Evolutionary conservation across 352 stramenopile species (phyloP), one percentile per base, ranked within the genome.

Genomic region (Sclerospora graminicola): DNA sequence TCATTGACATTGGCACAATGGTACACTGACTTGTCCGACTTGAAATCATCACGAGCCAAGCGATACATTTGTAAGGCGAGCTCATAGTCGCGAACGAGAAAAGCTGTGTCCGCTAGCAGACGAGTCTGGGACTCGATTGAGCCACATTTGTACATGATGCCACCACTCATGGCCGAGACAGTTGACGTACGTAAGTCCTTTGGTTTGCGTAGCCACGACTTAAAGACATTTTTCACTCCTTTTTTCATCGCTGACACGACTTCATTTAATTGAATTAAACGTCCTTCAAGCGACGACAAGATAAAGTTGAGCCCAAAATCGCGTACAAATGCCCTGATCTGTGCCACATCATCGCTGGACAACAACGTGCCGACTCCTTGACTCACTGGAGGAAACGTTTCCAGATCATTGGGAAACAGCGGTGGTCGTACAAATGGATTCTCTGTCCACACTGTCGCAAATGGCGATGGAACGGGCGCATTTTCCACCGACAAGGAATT

Each of bases 161-260:
- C 42, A 14, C 48, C 59, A n/a, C n/a, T n/a, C 4, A 56, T 60
- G 4, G 26, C 33, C 2, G 38, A 37, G 8, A 41, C 18, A 32
- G 45, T 60, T 2, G 48, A 55, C 8, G 56, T 47, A 23, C 63
- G 54, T 15, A 86, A 50, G 41, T 92, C 83, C 33, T 90, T 88
- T 2, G 83, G 80, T 52, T 95, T 94, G n/a, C 79, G 82, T 30
- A 90, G 59, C 82, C 84, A 95, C 33, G 79, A 95, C 57, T 93
- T 93, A 48, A 95, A 84, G 14, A 95, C 76, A 41, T 95, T 95
- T 49, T 94, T 94, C 34, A 96, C 79, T 23, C 86, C 86, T 38
- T 95, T 95, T 32, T 92, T 89, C 64, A 87, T 88, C 5, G 79
- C 84, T 3, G 81, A 92, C 5, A 96, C 84, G 19, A 83, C 65